Evolutionary conservation across 2,329 filamentous ascomycete species (phyloP), one percentile per base, ranked within the genome.

Genomic region (Aspergillus vadensis): DNA sequence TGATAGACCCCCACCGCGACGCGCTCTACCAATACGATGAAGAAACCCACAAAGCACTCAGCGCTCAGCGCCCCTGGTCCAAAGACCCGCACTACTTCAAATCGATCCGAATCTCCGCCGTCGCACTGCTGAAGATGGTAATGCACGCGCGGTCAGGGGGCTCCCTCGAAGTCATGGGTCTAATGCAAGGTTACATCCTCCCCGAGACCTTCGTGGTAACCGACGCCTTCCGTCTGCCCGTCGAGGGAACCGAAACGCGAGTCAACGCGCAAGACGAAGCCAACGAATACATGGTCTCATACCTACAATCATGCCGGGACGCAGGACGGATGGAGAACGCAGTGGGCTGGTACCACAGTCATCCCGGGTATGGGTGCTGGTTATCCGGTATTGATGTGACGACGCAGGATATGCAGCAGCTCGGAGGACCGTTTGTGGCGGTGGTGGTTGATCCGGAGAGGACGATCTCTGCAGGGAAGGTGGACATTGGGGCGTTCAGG

Each of bases 291-390:
- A 91, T 98, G 82, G 88, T 97, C 57, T 86, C 91, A 66, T 98
- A 96, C 73, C 84, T 96, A 27, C 83, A 89, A 68, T 81, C 88
- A 3, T 90, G 89, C 68, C 85, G 94, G 61, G 88, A 93, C 65
- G 72, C 91, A 81, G 85, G 92, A 75, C 81, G 93, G 58, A 82
- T 89, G 74, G 95, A 99, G 78, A 98, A 99, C 75, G 91, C 91
- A 0, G 90, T 99, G 15, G 95, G 95, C 17, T 99, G 95, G 95
- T 99, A 99, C 77, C 95, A 99, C 79, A 94, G 89, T 68, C 95
- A 99, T 75, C 95, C 95, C 0, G 95, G 95, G 25, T 99, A 99
- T 76, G 95, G 95, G 48, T 99, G 95, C 82, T 99, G 95, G 95
- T 85, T 99, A 25, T 93, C 89, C 39, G 95, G 95, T 60, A 98